Base-by-base conservation (phyloP, 2,329 filamentous ascomycete genomes). In the Clarireedia monteithiana region DNA sequence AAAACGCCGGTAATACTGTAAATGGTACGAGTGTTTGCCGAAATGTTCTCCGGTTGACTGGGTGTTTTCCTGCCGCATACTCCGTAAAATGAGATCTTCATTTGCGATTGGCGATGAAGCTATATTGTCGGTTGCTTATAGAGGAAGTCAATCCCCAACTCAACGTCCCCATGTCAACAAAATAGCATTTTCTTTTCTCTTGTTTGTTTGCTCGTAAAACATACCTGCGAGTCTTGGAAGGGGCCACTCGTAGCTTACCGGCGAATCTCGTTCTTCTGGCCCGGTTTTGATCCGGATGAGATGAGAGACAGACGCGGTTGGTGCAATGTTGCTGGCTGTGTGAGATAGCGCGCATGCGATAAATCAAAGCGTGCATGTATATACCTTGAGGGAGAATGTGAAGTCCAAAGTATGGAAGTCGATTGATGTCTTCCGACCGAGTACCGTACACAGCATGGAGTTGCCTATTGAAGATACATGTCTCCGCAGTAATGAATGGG, bases 111-210 rank as follows among this genome's bases (percentile, higher is more conserved):
- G 36, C 24, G 5, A 39, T 40, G 44, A 39, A n/a, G 9, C 7
- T 53, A 38, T 38, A 12, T 10, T 4, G 20, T 34, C 17, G 10
- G 12, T 4, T 14, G 34, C 24, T 44, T 44, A 44, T 44, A 20
- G 23, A n/a, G n/a, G n/a, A 23, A 20, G 40, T 44, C 17, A 44
- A 44, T 7, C 30, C 48, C 34, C n/a, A 39, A 48, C n/a, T 15
- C 47, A 34, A 14, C 44, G 48, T 40, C 51, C 34, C 39, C 40
- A 52, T 46, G 40, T 38, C 50, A 53, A 53, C 50, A 20, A 52
- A 46, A 23, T 5, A 7, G 4, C n/a, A 6, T 12, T 44, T 23
- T 26, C 27, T 24, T 34, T 5, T 49, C 14, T 47, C 9, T 12
- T 34, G 27, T 10, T 30, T 9, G 7, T 7, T 30, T 7, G 27